A percentile compares a stretch with the other conserved stretches of the same genome.
These are phyloP conservation scores for Pichia cephalocereana DNA, from an alignment of 805 yeast genomes.

Conservation along the genomic window DNA sequence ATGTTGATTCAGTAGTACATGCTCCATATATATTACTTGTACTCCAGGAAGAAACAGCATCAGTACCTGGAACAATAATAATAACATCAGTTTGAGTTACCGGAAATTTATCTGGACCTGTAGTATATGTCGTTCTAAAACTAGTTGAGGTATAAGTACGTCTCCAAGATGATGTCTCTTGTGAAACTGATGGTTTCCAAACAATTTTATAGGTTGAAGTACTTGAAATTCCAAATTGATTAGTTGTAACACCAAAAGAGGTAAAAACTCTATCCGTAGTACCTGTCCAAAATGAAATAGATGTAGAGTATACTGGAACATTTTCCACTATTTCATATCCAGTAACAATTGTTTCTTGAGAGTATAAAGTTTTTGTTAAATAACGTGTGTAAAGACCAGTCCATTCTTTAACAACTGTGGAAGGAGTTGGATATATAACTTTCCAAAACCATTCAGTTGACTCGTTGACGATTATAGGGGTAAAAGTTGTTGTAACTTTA, in stretches of 20 bases:
- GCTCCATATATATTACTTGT: neutral
- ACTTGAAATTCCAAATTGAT: neutral
- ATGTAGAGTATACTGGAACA: constrained; percentile 1
- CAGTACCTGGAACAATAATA: constrained; percentile 1
- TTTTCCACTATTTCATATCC: neutral
- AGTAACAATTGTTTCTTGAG: neutral
- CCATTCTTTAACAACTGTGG: neutral
- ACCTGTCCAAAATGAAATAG: constrained; percentile 1
- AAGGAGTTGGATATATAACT: neutral
- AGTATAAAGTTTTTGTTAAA: neutral
- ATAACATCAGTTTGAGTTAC: constrained; percentile 1
- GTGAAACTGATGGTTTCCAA: constrained; percentile 1
- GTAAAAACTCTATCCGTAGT: neutral
- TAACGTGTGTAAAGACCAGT: neutral
- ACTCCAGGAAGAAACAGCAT: constrained; percentile 1
- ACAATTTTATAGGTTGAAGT: constrained; percentile 3
- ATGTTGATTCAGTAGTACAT: neutral
- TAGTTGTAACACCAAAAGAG: neutral
- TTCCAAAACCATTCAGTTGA: neutral
- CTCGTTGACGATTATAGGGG: neutral
- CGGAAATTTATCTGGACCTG: constrained; percentile 1
- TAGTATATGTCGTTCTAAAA: neutral
- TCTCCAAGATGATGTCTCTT: neutral
- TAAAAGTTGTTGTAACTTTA: neutral
- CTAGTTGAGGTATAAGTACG: neutral